Percentiles rank a stretch among this genome's conserved stretches.
Conservation (phyloP, 169 alveolate species). For the Eimeria acervulina region DNA sequence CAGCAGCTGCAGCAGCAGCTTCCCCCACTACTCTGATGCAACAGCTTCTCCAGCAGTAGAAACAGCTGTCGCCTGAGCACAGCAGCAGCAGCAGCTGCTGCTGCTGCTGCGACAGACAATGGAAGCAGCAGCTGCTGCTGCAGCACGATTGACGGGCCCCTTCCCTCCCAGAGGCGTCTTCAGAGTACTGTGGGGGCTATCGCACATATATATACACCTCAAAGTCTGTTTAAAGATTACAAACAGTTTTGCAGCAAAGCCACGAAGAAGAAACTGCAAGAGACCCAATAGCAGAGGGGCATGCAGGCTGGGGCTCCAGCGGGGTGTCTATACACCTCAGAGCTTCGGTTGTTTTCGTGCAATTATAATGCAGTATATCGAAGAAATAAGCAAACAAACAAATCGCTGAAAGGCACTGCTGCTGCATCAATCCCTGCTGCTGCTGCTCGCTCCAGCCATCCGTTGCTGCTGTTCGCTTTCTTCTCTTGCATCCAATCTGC, state of each 20-base stretch:
- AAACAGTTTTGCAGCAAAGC: background rate
- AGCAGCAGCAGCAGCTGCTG: slow-evolving; percentile 32
- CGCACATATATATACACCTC: too few species aligned
- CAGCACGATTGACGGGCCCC: background rate
- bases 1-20: slow-evolving; percentile 34
- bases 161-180: too few species aligned
- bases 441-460: background rate
- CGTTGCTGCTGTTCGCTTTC: background rate
- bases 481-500: background rate
- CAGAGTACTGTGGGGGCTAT: too few species aligned
- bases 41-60: background rate
- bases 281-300: background rate
- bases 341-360: background rate
- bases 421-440: background rate
- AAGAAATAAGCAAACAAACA: background rate
- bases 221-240: background rate
- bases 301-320: background rate
- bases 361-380: background rate
- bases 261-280: background rate
- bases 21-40: background rate
- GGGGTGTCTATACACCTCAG: background rate
- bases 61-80: background rate
- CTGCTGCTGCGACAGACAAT: background rate
- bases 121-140: slow-evolving; percentile 42
- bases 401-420: background rate